A percentile compares a stretch with the other conserved stretches of the same genome.
Evolutionary conservation across 2,329 filamentous ascomycete species (phyloP).

Genomic region (Neurospora crassa): DNA sequence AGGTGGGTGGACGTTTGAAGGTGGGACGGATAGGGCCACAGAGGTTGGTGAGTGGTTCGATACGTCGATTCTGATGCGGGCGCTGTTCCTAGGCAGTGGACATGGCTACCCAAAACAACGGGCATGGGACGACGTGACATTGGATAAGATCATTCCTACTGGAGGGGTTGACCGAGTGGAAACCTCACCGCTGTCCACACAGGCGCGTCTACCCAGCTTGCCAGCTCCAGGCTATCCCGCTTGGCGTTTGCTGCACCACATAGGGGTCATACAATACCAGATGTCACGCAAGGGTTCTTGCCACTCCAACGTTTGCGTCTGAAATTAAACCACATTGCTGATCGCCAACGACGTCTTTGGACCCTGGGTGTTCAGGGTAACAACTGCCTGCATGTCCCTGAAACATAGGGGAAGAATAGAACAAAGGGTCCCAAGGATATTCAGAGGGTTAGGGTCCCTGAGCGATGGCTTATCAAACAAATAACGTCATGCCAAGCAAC

Average conservation of each 20-base stretch:
- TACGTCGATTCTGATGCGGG: not conserved
- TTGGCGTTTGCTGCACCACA: not conserved
- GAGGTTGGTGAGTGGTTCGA: not conserved
- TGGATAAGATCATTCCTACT: not conserved
- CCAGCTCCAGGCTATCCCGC: not conserved
- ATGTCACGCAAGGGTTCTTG: not conserved
- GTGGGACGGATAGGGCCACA: not conserved
- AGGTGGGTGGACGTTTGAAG: not conserved
- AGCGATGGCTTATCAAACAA: not conserved
- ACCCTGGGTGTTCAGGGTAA: not conserved
- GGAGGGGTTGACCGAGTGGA: not conserved
- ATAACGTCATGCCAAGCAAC: not conserved
- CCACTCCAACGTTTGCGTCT: not conserved
- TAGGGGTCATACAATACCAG: not conserved
- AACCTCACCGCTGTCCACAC: not conserved
- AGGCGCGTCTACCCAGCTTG: not conserved
- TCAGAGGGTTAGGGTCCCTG: not conserved
- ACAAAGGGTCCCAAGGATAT: not conserved
- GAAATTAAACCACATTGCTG: not conserved
- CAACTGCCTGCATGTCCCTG: not conserved
- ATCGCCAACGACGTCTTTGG: not conserved
- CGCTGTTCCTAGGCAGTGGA: not conserved
- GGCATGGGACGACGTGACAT: not conserved
- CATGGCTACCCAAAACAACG: not conserved
- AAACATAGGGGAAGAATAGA: not conserved